Conservation (phyloP, 306 rosid species). For the Ammopiptanthus mongolicus region DNA sequence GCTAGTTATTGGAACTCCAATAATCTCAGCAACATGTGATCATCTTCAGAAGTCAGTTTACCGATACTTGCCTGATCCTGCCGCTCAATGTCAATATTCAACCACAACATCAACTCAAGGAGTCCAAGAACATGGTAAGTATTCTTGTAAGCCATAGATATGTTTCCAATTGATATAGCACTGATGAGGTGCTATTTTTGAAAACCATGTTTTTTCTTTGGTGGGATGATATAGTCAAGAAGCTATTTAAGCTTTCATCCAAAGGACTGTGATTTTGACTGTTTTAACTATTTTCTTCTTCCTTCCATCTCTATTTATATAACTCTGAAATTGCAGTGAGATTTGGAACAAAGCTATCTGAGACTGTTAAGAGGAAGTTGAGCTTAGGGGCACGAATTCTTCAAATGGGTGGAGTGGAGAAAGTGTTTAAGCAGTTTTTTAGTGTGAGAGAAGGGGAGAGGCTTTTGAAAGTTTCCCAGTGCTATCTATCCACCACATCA, state of each 20-base stretch:
- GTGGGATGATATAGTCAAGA: not conserved
- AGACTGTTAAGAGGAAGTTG: constrained; percentile 59
- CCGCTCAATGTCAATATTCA: not conserved
- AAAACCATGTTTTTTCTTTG: not conserved
- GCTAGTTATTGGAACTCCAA: constrained; percentile 30
- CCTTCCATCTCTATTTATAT: not conserved
- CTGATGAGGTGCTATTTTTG: not conserved
- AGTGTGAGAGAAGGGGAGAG: constrained; percentile 46
- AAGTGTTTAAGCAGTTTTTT: constrained; percentile 45
- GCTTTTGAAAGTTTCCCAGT: constrained; percentile 44
- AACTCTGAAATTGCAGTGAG: constrained; percentile 28
- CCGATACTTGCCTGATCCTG: constrained; percentile 23
- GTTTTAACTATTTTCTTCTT: not conserved
- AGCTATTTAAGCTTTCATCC: not conserved
- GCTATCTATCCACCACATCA: constrained; percentile 67
- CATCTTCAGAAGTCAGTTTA: constrained; percentile 19
- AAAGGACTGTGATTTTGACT: not conserved
- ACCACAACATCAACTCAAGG: constrained; percentile 6
- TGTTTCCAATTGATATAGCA: not conserved
- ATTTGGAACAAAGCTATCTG: constrained; percentile 48
- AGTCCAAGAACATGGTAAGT: constrained; percentile 14
- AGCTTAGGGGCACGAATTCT: constrained; percentile 59
- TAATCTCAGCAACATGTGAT: constrained; percentile 13
- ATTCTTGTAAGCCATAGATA: not conserved
- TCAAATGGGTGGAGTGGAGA: constrained; percentile 50